phyloP scores from a whole-genome alignment of 169 alveolate species.

The Babesia sp. region DNA sequence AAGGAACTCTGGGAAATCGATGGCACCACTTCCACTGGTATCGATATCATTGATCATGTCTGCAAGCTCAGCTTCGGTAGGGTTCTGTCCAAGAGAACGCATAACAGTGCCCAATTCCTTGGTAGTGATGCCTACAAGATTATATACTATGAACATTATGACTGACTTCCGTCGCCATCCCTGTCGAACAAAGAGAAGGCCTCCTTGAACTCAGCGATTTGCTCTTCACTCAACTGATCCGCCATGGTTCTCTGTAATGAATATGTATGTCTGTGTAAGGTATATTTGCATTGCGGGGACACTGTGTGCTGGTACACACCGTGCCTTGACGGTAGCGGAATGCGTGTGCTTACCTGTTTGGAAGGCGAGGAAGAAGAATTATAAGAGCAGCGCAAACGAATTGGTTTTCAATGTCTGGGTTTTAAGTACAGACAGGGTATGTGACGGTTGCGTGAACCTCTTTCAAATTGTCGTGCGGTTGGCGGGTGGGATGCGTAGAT shows the following conservation, averaged over 20 bases:
- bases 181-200: conserved; percentile 99
- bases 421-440: background rate
- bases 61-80: conserved; percentile 95
- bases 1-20: conserved; percentile 99
- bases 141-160: background rate
- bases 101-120: conserved; percentile 95
- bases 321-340: background rate
- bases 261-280: background rate
- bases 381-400: background rate
- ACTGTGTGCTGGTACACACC: background rate
- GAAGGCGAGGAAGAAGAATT: background rate
- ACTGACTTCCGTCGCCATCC: conserved; percentile 98
- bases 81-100: conserved; percentile 95
- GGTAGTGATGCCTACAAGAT: conserved; percentile 87
- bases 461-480: conserved; percentile 22
- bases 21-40: conserved; percentile 91
- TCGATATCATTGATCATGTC: conserved; percentile 97
- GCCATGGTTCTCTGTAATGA: conserved; percentile 84
- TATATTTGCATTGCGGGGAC: background rate
- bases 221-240: conserved; percentile 97
- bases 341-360: background rate
- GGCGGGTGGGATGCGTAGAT: background rate
- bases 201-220: conserved; percentile 99
- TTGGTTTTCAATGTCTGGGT: background rate
- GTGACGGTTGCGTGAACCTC: background rate